Evolutionary conservation across 1,284 basidiomycete genomes (phyloP), one percentile per base, ranked within the genome.

Genomic region (Rugosomyces carneus): DNA sequence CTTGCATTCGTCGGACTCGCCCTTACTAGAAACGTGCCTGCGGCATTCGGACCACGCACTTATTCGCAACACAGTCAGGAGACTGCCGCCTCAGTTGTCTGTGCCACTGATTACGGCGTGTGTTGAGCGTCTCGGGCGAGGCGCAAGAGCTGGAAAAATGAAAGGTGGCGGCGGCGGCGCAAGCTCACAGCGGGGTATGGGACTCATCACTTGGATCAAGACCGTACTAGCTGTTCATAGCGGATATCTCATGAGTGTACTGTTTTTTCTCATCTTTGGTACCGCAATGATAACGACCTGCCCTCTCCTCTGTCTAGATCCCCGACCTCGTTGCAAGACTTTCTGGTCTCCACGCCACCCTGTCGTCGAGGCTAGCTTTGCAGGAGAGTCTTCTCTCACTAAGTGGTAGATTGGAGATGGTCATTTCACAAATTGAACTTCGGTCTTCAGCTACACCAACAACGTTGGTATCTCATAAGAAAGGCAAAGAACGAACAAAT

Each of bases 351-450:
- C 91, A 97, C 59, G 76, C 86, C 10, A 89, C 89, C 1, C 74
- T 99, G 23, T 83, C 85, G 0, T 76, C 83, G 23, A 81, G 95
- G 21, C 70, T 96, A 19, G 76, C 85, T 27, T 69, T 96, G 24
- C 89, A 96, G 57, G 86, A 93, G 54, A 89, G 84, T 45, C 71
- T 99, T 11, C 70, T 95, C 6, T 81, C 89, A 2, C 75, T 99
- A 35, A 90, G 83, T 48, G 95, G 95, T 11, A 81, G 93, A 48
- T 73, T 98, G 18, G 95, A 97, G 60, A 87, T 95, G 67, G 91
- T 96, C 2, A 76, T 98, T 36, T 87, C 91, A 6, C 95, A 98
- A 65, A 91, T 97, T 53, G 89, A 94, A 63, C 78, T 93, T 68
- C 80, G 87, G 24, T 79, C 82, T 16, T 80, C 82, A 16, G 66